Evolutionary conservation across 768 basidiomycete species (phyloP).

Genomic region (Leucosporidium creatinivorum): DNA sequence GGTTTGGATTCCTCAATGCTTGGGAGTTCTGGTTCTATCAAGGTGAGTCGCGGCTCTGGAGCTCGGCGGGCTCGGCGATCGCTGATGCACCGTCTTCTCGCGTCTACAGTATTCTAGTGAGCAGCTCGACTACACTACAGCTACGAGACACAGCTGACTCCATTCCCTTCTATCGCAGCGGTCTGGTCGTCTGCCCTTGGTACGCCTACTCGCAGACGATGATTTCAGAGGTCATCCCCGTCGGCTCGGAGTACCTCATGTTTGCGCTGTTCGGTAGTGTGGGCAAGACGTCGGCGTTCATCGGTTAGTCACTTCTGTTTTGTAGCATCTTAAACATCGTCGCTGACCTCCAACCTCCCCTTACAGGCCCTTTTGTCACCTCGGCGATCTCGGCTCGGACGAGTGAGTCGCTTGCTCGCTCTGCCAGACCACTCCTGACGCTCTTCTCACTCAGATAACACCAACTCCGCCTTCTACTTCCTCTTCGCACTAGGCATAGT

Average conservation of each 20-base stretch:
- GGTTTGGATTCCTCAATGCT: background rate
- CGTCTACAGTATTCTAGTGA: background rate
- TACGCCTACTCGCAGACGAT: conserved; percentile 35
- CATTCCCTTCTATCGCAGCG: background rate
- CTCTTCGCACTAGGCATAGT: background rate
- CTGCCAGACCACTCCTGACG: too few relatives aligned
- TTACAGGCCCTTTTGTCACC: conserved; percentile 1
- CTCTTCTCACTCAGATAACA: background rate
- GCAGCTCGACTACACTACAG: too few relatives aligned
- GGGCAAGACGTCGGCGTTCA: background rate
- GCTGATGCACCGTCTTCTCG: too few relatives aligned
- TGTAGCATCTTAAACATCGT: too few relatives aligned
- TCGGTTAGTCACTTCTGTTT: background rate
- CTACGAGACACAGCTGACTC: background rate
- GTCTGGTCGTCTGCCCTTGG: conserved; percentile 40
- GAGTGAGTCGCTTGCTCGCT: too few relatives aligned
- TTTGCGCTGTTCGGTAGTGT: conserved; percentile 39
- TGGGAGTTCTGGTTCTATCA: background rate
- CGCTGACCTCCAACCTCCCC: too few relatives aligned
- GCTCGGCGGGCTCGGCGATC: too few relatives aligned
- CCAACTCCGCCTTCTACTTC: background rate
- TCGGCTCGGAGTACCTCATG: conserved; percentile 41
- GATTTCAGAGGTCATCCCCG: conserved; percentile 39
- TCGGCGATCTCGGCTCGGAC: conserved; percentile 28
- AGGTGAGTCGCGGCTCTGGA: too few relatives aligned